phyloP scores from a whole-genome alignment of 2,329 filamentous ascomycete genomes.

The Pseudocercospora fuligena region DNA sequence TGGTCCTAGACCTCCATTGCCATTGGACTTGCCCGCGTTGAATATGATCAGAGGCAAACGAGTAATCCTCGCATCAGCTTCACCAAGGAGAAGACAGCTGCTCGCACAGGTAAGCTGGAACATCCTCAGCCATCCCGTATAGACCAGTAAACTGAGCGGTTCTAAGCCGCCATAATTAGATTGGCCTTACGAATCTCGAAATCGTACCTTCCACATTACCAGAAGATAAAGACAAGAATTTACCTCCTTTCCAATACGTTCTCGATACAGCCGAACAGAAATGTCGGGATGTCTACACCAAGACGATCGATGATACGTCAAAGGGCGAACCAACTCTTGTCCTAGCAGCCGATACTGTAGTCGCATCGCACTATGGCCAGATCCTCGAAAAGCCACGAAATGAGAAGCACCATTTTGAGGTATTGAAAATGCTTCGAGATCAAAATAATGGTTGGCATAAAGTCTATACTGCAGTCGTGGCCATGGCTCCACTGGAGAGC shows the following conservation, averaged over 20 bases:
- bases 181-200: constrained; percentile 82
- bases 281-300: constrained; percentile 72
- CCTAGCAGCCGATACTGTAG: constrained; percentile 54
- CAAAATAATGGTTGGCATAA: constrained; percentile 67
- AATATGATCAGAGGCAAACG: constrained; percentile 75
- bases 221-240: constrained; percentile 81
- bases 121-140: not conserved
- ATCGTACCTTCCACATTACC: constrained; percentile 80
- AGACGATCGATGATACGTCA: constrained; percentile 60
- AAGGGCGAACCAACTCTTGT: constrained; percentile 53
- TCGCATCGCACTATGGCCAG: constrained; percentile 73
- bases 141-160: constrained; percentile 28
- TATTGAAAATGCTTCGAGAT: constrained; percentile 83
- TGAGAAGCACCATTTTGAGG: constrained; percentile 79
- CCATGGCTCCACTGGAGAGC: constrained; percentile 81
- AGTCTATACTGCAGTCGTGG: constrained; percentile 83
- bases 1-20: constrained; percentile 60
- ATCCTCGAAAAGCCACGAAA: constrained; percentile 90
- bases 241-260: constrained; percentile 89
- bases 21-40: constrained; percentile 80
- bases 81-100: constrained; percentile 81
- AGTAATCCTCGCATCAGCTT: constrained; percentile 88
- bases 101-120: constrained; percentile 65
- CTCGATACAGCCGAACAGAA: constrained; percentile 84
- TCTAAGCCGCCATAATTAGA: constrained; percentile 51